Evolutionary conservation across 768 basidiomycete genomes (phyloP).

Genomic region (Daedalea quercina): DNA sequence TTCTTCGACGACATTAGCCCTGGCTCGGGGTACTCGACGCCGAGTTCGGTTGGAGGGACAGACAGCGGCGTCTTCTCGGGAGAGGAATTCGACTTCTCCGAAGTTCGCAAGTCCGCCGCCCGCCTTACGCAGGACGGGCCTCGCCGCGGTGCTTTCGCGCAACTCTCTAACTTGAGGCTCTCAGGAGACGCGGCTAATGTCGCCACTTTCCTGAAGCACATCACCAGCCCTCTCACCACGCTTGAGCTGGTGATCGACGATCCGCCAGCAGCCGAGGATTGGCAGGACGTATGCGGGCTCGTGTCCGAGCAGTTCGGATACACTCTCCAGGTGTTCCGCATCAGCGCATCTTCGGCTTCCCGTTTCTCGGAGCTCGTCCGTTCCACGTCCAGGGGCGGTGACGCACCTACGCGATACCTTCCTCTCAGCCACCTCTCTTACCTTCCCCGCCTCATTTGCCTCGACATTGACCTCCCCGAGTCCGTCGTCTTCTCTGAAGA

Average conservation of each 20-base stretch:
- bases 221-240: slow-evolving; percentile 56
- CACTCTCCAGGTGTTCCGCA: slow-evolving; percentile 52
- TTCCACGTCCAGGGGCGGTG: slow-evolving; percentile 58
- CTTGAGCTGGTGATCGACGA: slow-evolving; percentile 77
- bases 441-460: slow-evolving; percentile 48
- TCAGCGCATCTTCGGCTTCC: slow-evolving; percentile 62
- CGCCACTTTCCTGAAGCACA: slow-evolving; percentile 63
- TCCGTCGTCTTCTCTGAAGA: slow-evolving; percentile 57
- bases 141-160: slow-evolving; percentile 48
- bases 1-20: slow-evolving; percentile 68
- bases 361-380: slow-evolving; percentile 79
- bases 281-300: slow-evolving; percentile 62
- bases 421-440: slow-evolving; percentile 51
- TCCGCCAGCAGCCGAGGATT: slow-evolving; percentile 66
- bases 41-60: slow-evolving; percentile 57
- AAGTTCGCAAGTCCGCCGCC: slow-evolving; percentile 63
- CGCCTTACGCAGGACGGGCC: slow-evolving; percentile 56
- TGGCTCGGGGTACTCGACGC: slow-evolving; percentile 64
- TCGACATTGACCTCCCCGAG: slow-evolving; percentile 77
- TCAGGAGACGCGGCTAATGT: slow-evolving; percentile 68
- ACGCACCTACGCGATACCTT: slow-evolving; percentile 52
- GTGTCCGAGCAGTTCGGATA: slow-evolving; percentile 57
- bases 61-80: slow-evolving; percentile 77
- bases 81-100: slow-evolving; percentile 72
- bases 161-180: slow-evolving; percentile 54